These are phyloP conservation scores for Solanum virginianum DNA, from an alignment of 257 asterid genomes.

Conservation along the genomic window DNA sequence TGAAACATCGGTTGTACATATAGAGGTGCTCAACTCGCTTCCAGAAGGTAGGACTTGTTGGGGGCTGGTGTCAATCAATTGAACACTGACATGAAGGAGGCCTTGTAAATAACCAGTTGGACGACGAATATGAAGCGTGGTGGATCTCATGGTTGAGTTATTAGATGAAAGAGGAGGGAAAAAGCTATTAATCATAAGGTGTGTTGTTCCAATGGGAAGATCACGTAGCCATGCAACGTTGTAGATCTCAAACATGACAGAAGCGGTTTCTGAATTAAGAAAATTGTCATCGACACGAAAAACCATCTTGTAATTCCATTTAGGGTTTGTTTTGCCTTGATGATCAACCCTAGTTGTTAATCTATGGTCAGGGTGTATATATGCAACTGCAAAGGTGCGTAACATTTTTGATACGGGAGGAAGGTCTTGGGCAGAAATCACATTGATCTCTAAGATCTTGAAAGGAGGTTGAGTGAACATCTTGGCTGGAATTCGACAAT, in stretches of 20 bases:
- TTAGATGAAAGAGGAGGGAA: slow-evolving; percentile 28
- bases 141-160: slow-evolving; percentile 19
- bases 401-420: slow-evolving; percentile 76
- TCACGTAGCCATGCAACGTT: slow-evolving; percentile 82
- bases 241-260: slow-evolving; percentile 50
- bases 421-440: slow-evolving; percentile 63
- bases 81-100: slow-evolving; percentile 37
- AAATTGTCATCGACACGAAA: slow-evolving; percentile 47
- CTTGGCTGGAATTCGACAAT: not conserved
- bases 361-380: slow-evolving; percentile 48
- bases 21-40: slow-evolving; percentile 11
- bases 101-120: slow-evolving; percentile 71
- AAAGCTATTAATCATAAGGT: slow-evolving; percentile 28
- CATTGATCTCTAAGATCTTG: slow-evolving; percentile 47
- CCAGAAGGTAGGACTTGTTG: not conserved
- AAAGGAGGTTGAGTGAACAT: not conserved
- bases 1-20: not conserved
- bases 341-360: slow-evolving; percentile 67
- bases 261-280: slow-evolving; percentile 30
- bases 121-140: slow-evolving; percentile 42
- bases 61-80: slow-evolving; percentile 20
- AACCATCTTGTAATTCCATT: slow-evolving; percentile 57
- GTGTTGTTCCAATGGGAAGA: slow-evolving; percentile 71
- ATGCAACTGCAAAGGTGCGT: slow-evolving; percentile 68
- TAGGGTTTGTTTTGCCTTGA: slow-evolving; percentile 64